Conservation (phyloP, 805 yeast species). For the Ogataea methanolica region DNA sequence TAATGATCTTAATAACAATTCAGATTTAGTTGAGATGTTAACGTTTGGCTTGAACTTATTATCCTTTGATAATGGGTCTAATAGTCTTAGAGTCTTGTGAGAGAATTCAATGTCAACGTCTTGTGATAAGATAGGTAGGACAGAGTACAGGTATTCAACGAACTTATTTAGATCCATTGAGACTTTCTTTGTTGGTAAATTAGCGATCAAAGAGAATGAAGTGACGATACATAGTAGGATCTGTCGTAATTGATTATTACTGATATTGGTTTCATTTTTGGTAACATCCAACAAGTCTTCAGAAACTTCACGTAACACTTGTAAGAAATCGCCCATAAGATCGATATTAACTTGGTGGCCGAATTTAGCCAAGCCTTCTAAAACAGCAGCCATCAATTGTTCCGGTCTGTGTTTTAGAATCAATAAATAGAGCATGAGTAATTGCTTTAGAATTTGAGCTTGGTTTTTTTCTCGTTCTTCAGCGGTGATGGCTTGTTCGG, state of each 20-base stretch:
- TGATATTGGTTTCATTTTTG: constrained; percentile 38
- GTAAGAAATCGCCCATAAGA: constrained; percentile 85
- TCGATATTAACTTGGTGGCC: constrained; percentile 94
- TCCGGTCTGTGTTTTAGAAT: constrained; percentile 61
- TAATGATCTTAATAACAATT: constrained; percentile 68
- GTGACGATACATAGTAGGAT: constrained; percentile 80
- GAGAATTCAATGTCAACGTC: constrained; percentile 86
- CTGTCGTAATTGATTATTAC: constrained; percentile 57
- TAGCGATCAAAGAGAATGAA: constrained; percentile 79
- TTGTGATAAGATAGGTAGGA: constrained; percentile 62
- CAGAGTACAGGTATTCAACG: constrained; percentile 65
- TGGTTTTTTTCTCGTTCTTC: constrained; percentile 86
- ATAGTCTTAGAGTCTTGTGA: constrained; percentile 71
- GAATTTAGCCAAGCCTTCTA: constrained; percentile 86
- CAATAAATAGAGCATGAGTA: constrained; percentile 72
- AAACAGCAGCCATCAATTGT: constrained; percentile 73
- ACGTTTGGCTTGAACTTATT: constrained; percentile 56
- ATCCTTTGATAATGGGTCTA: constrained; percentile 62
- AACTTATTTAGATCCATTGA: constrained; percentile 80
- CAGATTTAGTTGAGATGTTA: constrained; percentile 85
- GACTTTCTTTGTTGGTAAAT: constrained; percentile 66
- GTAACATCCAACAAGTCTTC: constrained; percentile 39
- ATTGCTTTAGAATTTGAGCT: constrained; percentile 71
- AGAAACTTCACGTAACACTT: constrained; percentile 80
- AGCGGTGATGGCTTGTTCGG: constrained; percentile 81